Evolutionary conservation across 2,329 filamentous ascomycete species (phyloP).

Genomic region (Fusarium musae): DNA sequence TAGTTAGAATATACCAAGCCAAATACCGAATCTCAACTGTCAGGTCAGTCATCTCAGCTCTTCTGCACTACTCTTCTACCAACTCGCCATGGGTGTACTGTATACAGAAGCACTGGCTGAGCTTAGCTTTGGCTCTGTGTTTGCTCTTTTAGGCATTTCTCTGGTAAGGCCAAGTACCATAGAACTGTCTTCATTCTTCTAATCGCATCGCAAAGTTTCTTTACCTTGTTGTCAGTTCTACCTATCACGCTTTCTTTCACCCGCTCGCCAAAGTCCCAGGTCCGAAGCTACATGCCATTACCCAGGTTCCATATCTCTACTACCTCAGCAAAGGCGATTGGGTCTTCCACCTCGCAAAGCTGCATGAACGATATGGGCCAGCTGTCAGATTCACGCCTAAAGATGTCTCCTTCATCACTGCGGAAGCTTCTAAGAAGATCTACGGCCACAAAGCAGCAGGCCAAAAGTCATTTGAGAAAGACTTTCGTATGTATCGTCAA

Average conservation of each 20-base stretch:
- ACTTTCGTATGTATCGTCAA: constrained; percentile 1
- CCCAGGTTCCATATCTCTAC: background rate
- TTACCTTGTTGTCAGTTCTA: background rate
- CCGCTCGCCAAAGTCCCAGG: constrained; percentile 10
- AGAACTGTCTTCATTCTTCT: background rate
- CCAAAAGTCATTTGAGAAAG: background rate
- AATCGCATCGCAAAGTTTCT: background rate
- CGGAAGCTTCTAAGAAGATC: background rate
- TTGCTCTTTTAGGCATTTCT: background rate
- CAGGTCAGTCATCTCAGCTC: background rate
- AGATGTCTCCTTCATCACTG: constrained; percentile 15
- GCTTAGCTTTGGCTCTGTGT: background rate
- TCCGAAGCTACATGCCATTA: background rate
- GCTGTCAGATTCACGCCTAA: background rate
- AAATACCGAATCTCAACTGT: background rate
- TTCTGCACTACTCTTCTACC: background rate
- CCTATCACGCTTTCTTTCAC: constrained; percentile 5
- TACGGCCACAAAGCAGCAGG: background rate
- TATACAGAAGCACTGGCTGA: background rate
- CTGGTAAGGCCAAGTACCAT: background rate
- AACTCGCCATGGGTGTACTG: background rate
- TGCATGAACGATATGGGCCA: constrained; percentile 5
- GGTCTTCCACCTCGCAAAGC: background rate
- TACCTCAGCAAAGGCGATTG: background rate
- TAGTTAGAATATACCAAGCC: fast-evolving